phyloP scores from a whole-genome alignment of 148 eudicot species.

The Chenopodium formosanum region DNA sequence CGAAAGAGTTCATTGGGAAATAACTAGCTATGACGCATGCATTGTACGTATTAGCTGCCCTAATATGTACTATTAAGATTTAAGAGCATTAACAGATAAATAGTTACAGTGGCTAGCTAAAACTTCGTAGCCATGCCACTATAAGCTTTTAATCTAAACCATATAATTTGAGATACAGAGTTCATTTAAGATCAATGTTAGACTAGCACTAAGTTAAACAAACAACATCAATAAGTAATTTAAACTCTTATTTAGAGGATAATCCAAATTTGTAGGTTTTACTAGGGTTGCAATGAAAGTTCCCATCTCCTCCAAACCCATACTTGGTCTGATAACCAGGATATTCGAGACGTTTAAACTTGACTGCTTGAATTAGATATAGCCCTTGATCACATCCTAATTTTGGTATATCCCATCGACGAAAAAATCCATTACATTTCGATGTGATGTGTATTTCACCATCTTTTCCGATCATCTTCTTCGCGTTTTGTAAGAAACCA shows the following conservation, averaged over 20 bases:
- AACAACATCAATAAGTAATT: too few relatives aligned
- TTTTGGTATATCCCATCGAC: not conserved
- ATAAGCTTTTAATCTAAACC: too few relatives aligned
- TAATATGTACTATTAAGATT: too few relatives aligned
- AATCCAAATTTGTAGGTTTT: constrained; percentile 29
- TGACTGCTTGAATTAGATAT: not conserved
- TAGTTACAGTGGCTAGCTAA: too few relatives aligned
- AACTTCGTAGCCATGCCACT: too few relatives aligned
- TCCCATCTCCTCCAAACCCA: constrained; percentile 29
- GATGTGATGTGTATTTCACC: not conserved
- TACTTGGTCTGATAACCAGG: constrained; percentile 29
- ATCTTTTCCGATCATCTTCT: not conserved
- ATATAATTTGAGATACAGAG: too few relatives aligned
- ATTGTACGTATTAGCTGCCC: too few relatives aligned
- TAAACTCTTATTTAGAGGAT: not conserved
- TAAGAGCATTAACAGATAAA: too few relatives aligned
- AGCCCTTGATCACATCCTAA: not conserved
- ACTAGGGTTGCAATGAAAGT: constrained; percentile 30
- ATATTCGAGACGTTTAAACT: constrained; percentile 4
- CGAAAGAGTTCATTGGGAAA: too few relatives aligned
- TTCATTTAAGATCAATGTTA: too few relatives aligned
- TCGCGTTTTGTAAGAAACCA: not conserved
- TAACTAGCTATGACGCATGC: too few relatives aligned
- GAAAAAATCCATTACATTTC: not conserved
- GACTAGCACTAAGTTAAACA: too few relatives aligned